Conservation (phyloP, 2,329 filamentous ascomycete species). For the Dothidotthia symphoricarpi region DNA sequence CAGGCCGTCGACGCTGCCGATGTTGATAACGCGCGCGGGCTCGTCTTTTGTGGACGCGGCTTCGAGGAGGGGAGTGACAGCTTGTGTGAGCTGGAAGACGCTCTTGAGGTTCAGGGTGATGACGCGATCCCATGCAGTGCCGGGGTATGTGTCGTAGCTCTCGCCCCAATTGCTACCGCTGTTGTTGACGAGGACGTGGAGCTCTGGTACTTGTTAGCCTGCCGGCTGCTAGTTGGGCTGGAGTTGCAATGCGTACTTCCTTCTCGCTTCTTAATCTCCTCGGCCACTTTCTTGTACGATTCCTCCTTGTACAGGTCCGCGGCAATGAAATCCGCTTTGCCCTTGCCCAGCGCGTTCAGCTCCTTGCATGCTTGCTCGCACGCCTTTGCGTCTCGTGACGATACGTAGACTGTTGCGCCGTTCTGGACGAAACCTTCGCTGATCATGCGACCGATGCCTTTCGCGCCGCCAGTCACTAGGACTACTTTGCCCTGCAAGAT, state of each 20-base stretch:
- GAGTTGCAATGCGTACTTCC: constrained; percentile 31
- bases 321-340: constrained; percentile 58
- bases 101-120: constrained; percentile 62
- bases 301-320: constrained; percentile 64
- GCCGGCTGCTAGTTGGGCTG: too few species aligned
- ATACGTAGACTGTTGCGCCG: constrained; percentile 68
- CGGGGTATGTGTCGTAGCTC: constrained; percentile 58
- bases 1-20: constrained; percentile 63
- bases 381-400: constrained; percentile 61
- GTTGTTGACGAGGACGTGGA: constrained; percentile 67
- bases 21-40: constrained; percentile 62
- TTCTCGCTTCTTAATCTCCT: constrained; percentile 56
- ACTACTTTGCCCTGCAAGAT: constrained; percentile 43
- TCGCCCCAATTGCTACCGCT: constrained; percentile 65
- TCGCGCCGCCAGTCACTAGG: constrained; percentile 49
- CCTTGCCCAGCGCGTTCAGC: constrained; percentile 55
- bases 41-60: constrained; percentile 46
- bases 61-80: constrained; percentile 62
- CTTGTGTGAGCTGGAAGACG: constrained; percentile 63
- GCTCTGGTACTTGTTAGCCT: constrained; percentile 32
- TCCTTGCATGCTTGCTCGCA: constrained; percentile 61
- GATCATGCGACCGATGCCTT: constrained; percentile 68
- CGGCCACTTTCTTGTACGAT: constrained; percentile 57
- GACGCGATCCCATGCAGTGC: constrained; percentile 54
- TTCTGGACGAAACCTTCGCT: constrained; percentile 64